These are phyloP conservation scores for Phytophthora hibernalis DNA, from an alignment of 352 stramenopile species.

Conservation along the genomic window DNA sequence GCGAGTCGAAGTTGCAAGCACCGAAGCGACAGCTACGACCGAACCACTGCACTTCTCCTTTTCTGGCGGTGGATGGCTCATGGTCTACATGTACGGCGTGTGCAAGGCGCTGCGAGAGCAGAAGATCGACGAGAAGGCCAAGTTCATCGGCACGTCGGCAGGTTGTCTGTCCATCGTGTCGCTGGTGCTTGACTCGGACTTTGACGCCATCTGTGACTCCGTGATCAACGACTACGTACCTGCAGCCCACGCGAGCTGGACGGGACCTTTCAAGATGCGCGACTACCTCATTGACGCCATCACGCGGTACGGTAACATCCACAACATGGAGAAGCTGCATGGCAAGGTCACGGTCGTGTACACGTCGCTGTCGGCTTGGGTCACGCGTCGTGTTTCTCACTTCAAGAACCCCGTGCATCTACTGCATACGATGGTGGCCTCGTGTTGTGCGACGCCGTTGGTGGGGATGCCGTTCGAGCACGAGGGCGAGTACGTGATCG, in stretches of 20 bases:
- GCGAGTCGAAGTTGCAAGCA: not conserved
- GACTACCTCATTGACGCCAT: slow-evolving; percentile 60
- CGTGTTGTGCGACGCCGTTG: slow-evolving; percentile 58
- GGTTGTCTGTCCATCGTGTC: slow-evolving; percentile 53
- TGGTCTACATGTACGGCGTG: slow-evolving; percentile 68
- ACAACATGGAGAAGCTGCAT: slow-evolving; percentile 39
- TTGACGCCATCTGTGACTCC: slow-evolving; percentile 51
- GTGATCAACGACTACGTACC: slow-evolving; percentile 55
- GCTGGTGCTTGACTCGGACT: slow-evolving; percentile 51
- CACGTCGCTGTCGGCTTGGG: slow-evolving; percentile 56
- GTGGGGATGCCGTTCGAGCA: slow-evolving; percentile 59
- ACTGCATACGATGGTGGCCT: slow-evolving; percentile 54
- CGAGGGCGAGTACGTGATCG: slow-evolving; percentile 65
- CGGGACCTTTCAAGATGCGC: slow-evolving; percentile 53
- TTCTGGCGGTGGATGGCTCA: slow-evolving; percentile 61
- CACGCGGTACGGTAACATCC: slow-evolving; percentile 28
- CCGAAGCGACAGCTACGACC: too few relatives aligned
- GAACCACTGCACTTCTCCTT: slow-evolving; percentile 51
- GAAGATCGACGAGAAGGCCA: slow-evolving; percentile 43
- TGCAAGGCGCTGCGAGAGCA: slow-evolving; percentile 59
- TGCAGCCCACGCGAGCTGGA: slow-evolving; percentile 29
- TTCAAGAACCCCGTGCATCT: slow-evolving; percentile 57
- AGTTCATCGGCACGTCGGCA: slow-evolving; percentile 54
- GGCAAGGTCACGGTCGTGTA: slow-evolving; percentile 57
- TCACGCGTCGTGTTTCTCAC: slow-evolving; percentile 37